A percentile compares a stretch with the other conserved stretches of the same genome.
These are phyloP conservation scores for Ustilago xerochloae DNA, from an alignment of 1,284 basidiomycete genomes.

Conservation along the genomic window DNA sequence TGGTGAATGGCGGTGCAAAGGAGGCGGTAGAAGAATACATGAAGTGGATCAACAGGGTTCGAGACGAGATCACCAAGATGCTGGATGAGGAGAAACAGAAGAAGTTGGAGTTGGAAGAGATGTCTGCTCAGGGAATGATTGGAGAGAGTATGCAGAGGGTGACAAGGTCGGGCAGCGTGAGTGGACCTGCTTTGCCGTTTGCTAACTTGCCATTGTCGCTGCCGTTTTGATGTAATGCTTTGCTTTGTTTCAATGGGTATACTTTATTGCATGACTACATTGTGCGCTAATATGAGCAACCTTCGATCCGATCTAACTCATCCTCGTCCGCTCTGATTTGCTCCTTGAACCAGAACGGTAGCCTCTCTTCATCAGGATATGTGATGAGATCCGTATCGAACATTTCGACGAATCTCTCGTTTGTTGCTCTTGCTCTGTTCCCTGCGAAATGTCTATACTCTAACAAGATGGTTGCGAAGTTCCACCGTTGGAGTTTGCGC, in stretches of 20 bases:
- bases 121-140: constrained; percentile 9
- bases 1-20: constrained; percentile 71
- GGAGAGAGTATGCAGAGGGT: not conserved
- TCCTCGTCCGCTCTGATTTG: constrained; percentile 44
- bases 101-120: constrained; percentile 11
- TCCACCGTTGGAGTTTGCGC: constrained; percentile 63
- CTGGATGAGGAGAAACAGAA: constrained; percentile 29
- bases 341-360: constrained; percentile 60
- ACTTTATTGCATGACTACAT: not conserved
- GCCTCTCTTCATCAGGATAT: constrained; percentile 39
- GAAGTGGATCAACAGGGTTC: constrained; percentile 28
- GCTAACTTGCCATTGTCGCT: constrained; percentile 25
- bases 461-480: constrained; percentile 63
- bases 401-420: constrained; percentile 66
- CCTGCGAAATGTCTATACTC: constrained; percentile 66
- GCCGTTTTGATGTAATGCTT: constrained; percentile 9
- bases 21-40: constrained; percentile 67
- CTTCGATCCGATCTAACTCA: constrained; percentile 32
- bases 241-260: constrained; percentile 5
- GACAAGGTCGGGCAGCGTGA: not conserved
- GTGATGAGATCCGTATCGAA: constrained; percentile 65
- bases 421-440: constrained; percentile 52
- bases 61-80: constrained; percentile 29
- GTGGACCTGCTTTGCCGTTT: constrained; percentile 11
- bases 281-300: too few species aligned